A percentile compares a stretch with the other conserved stretches of the same genome.
phyloP scores from a whole-genome alignment of 2,329 filamentous ascomycete species.

The Alternaria triticina region DNA sequence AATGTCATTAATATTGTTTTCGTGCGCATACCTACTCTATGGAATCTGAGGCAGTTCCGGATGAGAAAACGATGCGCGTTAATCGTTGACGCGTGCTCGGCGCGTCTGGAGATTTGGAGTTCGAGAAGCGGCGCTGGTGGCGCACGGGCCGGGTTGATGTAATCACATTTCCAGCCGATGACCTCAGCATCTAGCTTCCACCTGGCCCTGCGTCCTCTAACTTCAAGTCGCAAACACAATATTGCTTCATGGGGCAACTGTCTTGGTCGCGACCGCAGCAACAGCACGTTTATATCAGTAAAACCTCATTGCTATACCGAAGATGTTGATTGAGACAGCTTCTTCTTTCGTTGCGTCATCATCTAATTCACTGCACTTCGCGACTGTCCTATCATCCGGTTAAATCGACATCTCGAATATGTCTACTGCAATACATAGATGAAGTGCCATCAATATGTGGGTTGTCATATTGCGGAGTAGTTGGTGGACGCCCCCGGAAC shows the following conservation, averaged over 20 bases:
- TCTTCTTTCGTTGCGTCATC: not conserved
- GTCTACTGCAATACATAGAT: not conserved
- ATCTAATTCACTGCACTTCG: not conserved
- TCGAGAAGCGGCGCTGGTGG: not conserved
- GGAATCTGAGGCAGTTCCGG: not conserved
- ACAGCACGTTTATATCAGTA: not conserved
- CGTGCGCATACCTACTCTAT: not conserved
- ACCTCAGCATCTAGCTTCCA: not conserved
- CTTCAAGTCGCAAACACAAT: not conserved
- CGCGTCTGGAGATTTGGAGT: not conserved
- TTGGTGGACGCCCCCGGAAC: not conserved
- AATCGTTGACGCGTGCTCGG: not conserved
- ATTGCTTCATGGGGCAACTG: not conserved
- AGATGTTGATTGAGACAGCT: not conserved
- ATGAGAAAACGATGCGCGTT: not conserved
- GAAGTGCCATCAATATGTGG: not conserved
- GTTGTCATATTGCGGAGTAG: not conserved
- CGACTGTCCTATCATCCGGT: not conserved
- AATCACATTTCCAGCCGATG: not conserved
- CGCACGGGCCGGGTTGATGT: not conserved
- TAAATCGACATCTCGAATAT: not conserved
- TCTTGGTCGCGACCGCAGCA: not conserved
- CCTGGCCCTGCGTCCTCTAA: not conserved
- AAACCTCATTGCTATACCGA: not conserved
- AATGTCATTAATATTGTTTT: not conserved